Evolutionary conservation across 2,329 filamentous ascomycete genomes (phyloP), one percentile per base, ranked within the genome.

Genomic region (Aspergillus sp.): DNA sequence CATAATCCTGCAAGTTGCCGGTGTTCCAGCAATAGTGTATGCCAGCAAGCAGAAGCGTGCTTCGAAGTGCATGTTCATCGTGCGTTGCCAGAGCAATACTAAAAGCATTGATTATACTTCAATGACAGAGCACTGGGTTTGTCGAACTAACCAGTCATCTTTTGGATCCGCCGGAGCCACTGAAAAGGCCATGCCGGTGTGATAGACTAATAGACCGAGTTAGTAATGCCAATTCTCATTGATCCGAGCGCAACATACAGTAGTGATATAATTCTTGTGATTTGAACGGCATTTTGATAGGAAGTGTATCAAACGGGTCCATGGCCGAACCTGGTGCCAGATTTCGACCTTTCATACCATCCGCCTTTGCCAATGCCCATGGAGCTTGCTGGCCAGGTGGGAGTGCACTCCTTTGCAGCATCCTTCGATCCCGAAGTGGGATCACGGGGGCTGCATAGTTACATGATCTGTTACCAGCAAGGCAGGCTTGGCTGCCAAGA

Each of bases 21-120:
- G 50, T 52, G 39, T 52, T 52, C 50, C 50, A 52, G 21, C 37
- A 44, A 21, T 52, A 52, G 50, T 52, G 50, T 9, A 52, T 44
- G 15, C 50, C 41, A 11, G 50, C 50, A 19, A 52, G 41, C 21
- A 52, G 27, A 6, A 52, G 41, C 37, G 50, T 52, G 17, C 50
- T 52, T 43, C 50, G 37, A 2, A 52, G 21, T 6, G 50, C 50
- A 15, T 52, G 39, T 41, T 52, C 50, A 41, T 52, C 37, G 11
- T 31, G 23, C 25, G 35, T 52, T 11, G 50, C 50, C 9, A 52
- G 50, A 21, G 50, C 50, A 31, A 52, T 23, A 21, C 50, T 52
- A 31, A 21, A 17, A 7, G 8, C 3, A 31, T 21, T 33, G 15
- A 52, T 8, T 31, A 51, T 52, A 40, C 15, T 33, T n/a, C 48